Base-by-base conservation (phyloP, 2,329 filamentous ascomycete genomes). In the Pseudocercospora ulei region DNA sequence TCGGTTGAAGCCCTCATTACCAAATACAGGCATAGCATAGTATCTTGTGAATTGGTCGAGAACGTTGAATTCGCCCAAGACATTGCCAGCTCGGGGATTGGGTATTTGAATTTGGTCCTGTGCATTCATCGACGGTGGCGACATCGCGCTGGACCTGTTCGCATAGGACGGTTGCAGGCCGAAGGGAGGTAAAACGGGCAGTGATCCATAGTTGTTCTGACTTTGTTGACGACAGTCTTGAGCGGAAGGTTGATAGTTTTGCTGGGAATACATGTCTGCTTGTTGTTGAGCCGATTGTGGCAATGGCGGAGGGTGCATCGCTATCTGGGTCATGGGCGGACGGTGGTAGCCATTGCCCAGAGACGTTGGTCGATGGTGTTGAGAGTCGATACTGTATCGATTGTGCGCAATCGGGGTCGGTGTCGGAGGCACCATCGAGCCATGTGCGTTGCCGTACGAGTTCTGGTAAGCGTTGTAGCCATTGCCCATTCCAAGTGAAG, bases 11-110 rank as follows among this genome's bases (percentile, higher is more conserved):
- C 80, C 52, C 25, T 93, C 85, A 16, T 74, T 78, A 9, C 85
- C 85, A 61, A 95, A 95, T 16, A 95, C 80, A 0, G 88, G 85
- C 52, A 92, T 82, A 3, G 82, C 77, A 40, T 76, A 78, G 50
- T 66, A 53, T 51, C 67, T 29, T 56, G 68, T 44, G 66, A 65
- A 53, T 56, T 65, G 55, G 62, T 69, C 55, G 41, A 69, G 50
- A 38, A 67, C 56, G 41, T 56, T 50, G 39, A 57, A 48, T 35
- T 57, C 55, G 6, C 44, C 24, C 33, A 40, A 3, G 5, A 55
- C 44, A 33, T 47, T 52, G 20, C 47, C 53, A 2, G 45, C 33
- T 7, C 48, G 35, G 19, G 46, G 50, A 27, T 48, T 50, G 4
- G 47, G 46, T 22, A 53, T 40, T 7, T 46, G 43, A 6, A 44